Percentiles rank a stretch among this genome's conserved stretches.
These are phyloP conservation scores for Casaregolazyma suthepensis DNA, from an alignment of 1,139 yeast genomes.

Conservation along the genomic window DNA sequence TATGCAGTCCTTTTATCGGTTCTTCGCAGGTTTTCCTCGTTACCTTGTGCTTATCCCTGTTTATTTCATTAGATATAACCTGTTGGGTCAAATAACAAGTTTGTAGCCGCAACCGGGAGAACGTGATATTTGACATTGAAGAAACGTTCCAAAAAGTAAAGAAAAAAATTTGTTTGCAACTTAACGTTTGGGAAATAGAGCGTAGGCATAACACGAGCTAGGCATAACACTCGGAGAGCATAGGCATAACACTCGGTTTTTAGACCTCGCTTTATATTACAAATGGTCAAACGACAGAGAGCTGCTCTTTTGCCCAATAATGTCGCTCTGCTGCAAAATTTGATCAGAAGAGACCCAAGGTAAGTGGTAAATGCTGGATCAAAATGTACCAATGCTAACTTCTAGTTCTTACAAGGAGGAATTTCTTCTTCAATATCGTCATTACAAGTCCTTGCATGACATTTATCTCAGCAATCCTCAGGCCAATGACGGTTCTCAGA, in stretches of 20 bases:
- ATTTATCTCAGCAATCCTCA: constrained; percentile 61
- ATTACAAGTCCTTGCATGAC: constrained; percentile 84
- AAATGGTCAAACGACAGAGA: constrained; percentile 82
- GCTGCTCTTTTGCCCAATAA: constrained; percentile 90
- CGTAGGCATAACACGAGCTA: background rate
- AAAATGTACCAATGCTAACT: constrained; percentile 1
- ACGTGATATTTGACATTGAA: background rate
- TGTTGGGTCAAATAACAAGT: background rate
- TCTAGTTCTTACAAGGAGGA: constrained; percentile 76
- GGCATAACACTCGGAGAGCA: background rate
- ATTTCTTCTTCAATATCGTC: constrained; percentile 84
- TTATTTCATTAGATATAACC: background rate
- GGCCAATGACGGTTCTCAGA: constrained; percentile 50
- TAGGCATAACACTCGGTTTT: background rate
- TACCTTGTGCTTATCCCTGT: background rate
- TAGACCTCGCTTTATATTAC: background rate
- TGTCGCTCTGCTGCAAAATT: constrained; percentile 82
- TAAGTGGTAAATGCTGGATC: background rate
- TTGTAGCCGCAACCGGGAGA: background rate
- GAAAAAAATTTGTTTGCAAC: background rate
- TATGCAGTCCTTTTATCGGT: background rate
- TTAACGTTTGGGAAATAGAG: background rate
- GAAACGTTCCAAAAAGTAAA: background rate
- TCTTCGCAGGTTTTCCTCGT: background rate
- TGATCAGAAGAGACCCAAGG: constrained; percentile 85